phyloP scores from a whole-genome alignment of 805 yeast species.

The Starmerella stigmatis region DNA sequence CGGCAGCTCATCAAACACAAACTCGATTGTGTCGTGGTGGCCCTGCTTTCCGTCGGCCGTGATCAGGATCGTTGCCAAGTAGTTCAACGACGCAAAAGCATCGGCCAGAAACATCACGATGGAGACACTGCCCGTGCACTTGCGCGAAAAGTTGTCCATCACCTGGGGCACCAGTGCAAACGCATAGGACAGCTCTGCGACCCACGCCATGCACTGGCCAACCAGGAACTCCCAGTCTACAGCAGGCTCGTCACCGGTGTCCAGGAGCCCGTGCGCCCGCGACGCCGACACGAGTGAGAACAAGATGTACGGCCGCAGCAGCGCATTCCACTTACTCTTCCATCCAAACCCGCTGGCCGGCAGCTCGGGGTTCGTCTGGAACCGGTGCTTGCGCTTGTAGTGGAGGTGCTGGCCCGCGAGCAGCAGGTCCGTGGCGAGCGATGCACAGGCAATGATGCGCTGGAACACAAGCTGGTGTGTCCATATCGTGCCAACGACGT shows the following conservation, averaged over 20 bases:
- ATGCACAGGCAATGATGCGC: constrained; percentile 24
- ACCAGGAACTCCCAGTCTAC: constrained; percentile 19
- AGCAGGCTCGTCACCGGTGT: constrained; percentile 4
- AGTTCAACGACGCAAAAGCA: constrained; percentile 25
- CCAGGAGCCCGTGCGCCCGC: constrained; percentile 8
- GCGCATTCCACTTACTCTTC: constrained; percentile 13
- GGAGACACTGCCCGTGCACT: constrained; percentile 36
- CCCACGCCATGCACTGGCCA: constrained; percentile 25
- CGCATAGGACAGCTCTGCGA: constrained; percentile 25
- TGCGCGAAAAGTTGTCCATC: constrained; percentile 30
- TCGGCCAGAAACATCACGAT: constrained; percentile 28
- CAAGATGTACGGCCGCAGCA: constrained; percentile 18
- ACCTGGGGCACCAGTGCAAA: constrained; percentile 36
- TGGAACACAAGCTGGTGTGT: constrained; percentile 29
- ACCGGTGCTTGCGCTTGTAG: constrained; percentile 20
- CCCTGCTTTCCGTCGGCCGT: constrained; percentile 19
- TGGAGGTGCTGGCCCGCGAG: constrained; percentile 25
- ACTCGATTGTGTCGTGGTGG: constrained; percentile 20
- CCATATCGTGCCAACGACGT: constrained; percentile 28
- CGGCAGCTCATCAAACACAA: constrained; percentile 27
- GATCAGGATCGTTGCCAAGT: constrained; percentile 26
- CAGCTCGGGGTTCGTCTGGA: constrained; percentile 7
- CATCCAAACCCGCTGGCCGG: constrained; percentile 1
- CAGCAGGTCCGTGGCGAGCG: constrained; percentile 23
- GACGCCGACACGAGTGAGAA: constrained; percentile 19